Base-by-base conservation (phyloP, 2,329 filamentous ascomycete genomes). In the Zymoseptoria passerinii region DNA sequence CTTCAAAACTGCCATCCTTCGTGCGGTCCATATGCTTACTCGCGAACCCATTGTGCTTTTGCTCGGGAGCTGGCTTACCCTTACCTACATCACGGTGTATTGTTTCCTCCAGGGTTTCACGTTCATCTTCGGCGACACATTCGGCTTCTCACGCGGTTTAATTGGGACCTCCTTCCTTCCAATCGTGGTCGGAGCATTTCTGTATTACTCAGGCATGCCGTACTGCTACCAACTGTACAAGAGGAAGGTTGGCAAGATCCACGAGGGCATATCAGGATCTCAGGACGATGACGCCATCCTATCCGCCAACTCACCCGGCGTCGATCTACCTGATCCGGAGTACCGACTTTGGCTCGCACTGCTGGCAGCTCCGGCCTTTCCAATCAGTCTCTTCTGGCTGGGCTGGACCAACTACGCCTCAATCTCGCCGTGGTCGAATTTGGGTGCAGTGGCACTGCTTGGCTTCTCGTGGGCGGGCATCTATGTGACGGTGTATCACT, bases 41-140 rank as follows among this genome's bases (percentile, higher is more conserved):
- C 60, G 61, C 9, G 75, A 77, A 57, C 76, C 76, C 0, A 75
- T 80, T 57, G 72, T 80, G 35, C 66, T 78, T 8, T 69, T 78
- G 7, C 72, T 82, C 59, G 75, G 75, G 0, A 52, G 81, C 0
- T 83, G 82, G 60, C 73, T 83, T 27, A 74, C 77, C 0, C 72
- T 81, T 0, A 66, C 81, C 1, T 83, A 83, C 61, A 77, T 81
- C 19, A 73, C 81, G 0, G 69, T 82, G 0, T 83, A 82, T 66
- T 78, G 79, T 0, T 79, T 82, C 54, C 73, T 83, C 4, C 75
- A 78, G 2, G 80, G 80, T 1, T 81, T 78, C 67, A 73, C 76
- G 0, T 77, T 74, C 52, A 77, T 83, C 52, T 83, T 80, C 29
- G 57, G 58, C 13, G 58, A 61, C 44, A 63, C 61, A 8, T 80